A percentile compares a stretch with the other conserved stretches of the same genome.
Conservation (phyloP, 371 early-diverging fungal genomes). For the Syncephalastrum racemosum region DNA sequence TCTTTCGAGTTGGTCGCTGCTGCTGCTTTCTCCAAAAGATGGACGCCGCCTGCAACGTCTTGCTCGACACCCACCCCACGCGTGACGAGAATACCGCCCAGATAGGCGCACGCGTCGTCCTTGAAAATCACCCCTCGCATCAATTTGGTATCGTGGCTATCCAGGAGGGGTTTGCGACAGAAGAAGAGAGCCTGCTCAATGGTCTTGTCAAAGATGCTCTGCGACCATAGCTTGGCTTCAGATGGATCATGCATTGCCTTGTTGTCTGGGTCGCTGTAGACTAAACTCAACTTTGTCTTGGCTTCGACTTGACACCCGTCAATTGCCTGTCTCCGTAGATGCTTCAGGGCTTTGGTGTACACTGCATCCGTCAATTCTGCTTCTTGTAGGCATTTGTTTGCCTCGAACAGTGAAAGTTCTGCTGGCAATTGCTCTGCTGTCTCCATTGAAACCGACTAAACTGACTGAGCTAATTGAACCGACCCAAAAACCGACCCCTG, state of each 20-base stretch:
- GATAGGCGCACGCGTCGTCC: slow-evolving; percentile 19
- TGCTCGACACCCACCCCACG: slow-evolving; percentile 35
- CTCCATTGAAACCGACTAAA: too few relatives aligned
- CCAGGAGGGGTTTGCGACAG: slow-evolving; percentile 17
- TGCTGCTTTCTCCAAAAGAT: slow-evolving; percentile 27
- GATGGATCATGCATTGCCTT: slow-evolving; percentile 12
- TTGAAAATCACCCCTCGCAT: neutral
- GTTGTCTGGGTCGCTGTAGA: slow-evolving; percentile 20
- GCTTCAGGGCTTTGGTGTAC: slow-evolving; percentile 24
- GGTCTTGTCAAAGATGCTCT: slow-evolving; percentile 46
- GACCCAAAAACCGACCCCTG: too few relatives aligned
- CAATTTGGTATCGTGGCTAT: neutral
- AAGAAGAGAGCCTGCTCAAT: slow-evolving; percentile 24
- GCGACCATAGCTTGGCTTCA: slow-evolving; percentile 42
- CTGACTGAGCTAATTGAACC: too few relatives aligned
- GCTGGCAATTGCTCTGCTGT: too few relatives aligned
- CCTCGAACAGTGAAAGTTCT: too few relatives aligned
- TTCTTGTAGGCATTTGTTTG: too few relatives aligned
- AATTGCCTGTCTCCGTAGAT: slow-evolving; percentile 30
- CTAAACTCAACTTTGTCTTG: slow-evolving; percentile 41
- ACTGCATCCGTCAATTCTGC: too few relatives aligned
- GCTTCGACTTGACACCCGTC: slow-evolving; percentile 35
- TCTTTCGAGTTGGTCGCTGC: slow-evolving; percentile 1
- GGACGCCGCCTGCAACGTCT: slow-evolving; percentile 24
- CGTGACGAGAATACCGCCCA: slow-evolving; percentile 37